These are phyloP conservation scores for Gossypium gossypioides DNA, from an alignment of 441 rosid species.

Conservation along the genomic window DNA sequence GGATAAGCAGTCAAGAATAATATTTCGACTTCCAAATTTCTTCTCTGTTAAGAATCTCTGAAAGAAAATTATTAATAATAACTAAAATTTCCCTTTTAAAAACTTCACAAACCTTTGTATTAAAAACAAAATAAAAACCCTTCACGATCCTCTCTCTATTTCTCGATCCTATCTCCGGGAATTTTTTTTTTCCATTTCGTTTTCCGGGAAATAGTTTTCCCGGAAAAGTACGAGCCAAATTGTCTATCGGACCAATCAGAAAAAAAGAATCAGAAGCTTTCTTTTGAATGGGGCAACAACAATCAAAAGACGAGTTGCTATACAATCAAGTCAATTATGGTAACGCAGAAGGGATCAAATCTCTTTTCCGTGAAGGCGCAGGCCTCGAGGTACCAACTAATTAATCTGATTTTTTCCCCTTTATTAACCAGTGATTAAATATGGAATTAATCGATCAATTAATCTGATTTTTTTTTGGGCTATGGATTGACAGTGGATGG, in stretches of 20 bases:
- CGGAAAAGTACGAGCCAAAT: not conserved
- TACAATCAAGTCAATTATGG: constrained; percentile 66
- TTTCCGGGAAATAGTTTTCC: constrained; percentile 15
- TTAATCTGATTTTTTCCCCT: not conserved
- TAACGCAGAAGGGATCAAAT: constrained; percentile 64
- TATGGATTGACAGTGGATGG: constrained; percentile 83
- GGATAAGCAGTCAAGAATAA: not conserved
- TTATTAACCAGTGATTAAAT: not conserved
- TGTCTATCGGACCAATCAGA: constrained; percentile 13
- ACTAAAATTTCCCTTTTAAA: not conserved
- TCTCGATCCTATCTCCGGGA: not conserved
- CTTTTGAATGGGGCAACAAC: constrained; percentile 70
- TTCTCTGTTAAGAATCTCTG: constrained; percentile 4
- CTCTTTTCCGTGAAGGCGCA: constrained; percentile 65
- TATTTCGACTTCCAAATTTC: not conserved
- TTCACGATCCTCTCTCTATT: no score
- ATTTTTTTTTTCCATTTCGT: not conserved
- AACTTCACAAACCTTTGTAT: not conserved
- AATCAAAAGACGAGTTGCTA: constrained; percentile 78
- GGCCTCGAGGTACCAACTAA: constrained; percentile 56
- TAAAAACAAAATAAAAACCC: no score
- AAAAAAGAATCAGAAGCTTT: not conserved
- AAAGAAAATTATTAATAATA: not conserved
- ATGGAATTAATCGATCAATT: not conserved
- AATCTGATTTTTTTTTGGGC: not conserved